Evolutionary conservation across 805 yeast genomes (phyloP).

Genomic region (Monosporozyma servazzii): DNA sequence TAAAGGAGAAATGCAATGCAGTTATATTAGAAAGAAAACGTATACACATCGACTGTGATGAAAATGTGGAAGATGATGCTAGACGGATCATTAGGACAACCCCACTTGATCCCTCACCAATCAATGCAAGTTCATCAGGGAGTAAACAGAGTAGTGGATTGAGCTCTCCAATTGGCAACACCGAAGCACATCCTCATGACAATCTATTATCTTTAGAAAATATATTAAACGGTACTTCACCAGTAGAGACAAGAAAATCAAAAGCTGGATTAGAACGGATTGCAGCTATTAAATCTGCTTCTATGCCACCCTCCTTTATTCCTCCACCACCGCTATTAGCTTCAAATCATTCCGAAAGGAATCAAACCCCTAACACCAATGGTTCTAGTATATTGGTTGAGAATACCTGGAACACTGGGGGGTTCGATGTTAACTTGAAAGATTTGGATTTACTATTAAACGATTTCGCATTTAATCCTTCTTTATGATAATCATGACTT

Average conservation of each 20-base stretch:
- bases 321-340: not conserved
- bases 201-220: constrained; percentile 2
- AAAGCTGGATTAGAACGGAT: not conserved
- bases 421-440: constrained; percentile 43
- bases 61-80: constrained; percentile 37
- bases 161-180: constrained; percentile 9
- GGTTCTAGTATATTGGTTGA: constrained; percentile 3
- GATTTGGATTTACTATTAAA: constrained; percentile 85
- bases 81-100: constrained; percentile 67
- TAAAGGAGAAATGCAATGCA: constrained; percentile 84
- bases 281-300: not conserved
- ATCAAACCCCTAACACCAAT: not conserved
- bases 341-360: not conserved
- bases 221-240: constrained; percentile 1
- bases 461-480: constrained; percentile 78
- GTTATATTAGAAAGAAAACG: constrained; percentile 42
- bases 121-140: constrained; percentile 26
- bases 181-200: not conserved
- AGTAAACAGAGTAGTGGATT: constrained; percentile 13
- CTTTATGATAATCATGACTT: constrained; percentile 20
- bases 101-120: constrained; percentile 79
- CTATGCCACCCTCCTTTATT: not conserved
- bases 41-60: constrained; percentile 8
- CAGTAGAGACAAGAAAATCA: not conserved
- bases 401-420: constrained; percentile 36